Conservation (phyloP, 306 rosid species). For the Cyamopsis tetragonoloba region DNA sequence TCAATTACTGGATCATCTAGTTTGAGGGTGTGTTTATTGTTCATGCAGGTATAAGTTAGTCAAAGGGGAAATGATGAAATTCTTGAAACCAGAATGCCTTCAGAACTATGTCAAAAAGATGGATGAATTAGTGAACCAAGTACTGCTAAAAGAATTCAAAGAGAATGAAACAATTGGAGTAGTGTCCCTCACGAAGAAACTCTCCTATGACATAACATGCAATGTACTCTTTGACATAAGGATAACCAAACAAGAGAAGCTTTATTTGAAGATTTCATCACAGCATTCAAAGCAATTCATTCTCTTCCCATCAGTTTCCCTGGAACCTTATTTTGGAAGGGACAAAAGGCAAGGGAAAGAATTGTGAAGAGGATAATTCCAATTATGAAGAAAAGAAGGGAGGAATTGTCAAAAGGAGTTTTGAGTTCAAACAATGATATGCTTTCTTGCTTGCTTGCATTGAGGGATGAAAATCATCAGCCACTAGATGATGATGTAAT, state of each 20-base stretch:
- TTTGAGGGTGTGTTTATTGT: neutral
- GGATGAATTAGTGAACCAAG: conserved; percentile 36
- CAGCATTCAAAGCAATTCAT: conserved; percentile 36
- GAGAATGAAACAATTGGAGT: conserved; percentile 32
- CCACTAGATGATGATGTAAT: conserved; percentile 36
- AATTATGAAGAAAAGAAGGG: conserved; percentile 36
- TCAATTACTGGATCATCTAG: neutral
- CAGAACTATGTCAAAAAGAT: conserved; percentile 39
- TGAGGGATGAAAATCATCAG: conserved; percentile 47
- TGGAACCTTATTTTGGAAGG: conserved; percentile 38
- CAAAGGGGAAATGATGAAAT: conserved; percentile 42
- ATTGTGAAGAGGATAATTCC: conserved; percentile 32
- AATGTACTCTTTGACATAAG: conserved; percentile 44
- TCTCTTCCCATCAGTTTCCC: conserved; percentile 47
- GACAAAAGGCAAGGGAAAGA: conserved; percentile 47
- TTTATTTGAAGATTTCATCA: conserved; percentile 33
- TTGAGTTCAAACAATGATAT: conserved; percentile 37
- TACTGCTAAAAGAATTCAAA: conserved; percentile 28
- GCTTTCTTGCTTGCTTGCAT: conserved; percentile 35
- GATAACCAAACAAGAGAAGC: conserved; percentile 35
- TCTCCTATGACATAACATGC: conserved; percentile 37
- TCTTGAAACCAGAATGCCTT: conserved; percentile 51
- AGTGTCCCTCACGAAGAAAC: conserved; percentile 40
- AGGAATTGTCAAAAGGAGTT: conserved; percentile 27
- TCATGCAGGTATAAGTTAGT: conserved; percentile 26